Evolutionary conservation across 139 green algal genomes (phyloP).

Genomic region (Auxenochlorella pyrenoidosa): DNA sequence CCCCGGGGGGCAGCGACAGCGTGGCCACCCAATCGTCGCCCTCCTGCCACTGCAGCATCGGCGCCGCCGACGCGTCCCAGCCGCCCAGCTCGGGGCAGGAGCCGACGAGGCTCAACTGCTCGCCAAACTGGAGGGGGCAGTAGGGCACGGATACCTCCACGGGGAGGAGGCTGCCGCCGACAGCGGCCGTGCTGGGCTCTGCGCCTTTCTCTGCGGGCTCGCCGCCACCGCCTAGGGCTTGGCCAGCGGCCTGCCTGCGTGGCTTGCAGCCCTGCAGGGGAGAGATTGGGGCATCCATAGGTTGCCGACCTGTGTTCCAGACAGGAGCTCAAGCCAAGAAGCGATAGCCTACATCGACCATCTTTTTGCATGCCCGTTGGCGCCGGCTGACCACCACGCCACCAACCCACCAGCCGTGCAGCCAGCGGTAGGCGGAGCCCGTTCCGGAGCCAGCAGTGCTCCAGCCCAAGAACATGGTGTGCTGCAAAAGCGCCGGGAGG

Average conservation of each 20-base stretch:
- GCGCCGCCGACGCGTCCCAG: constrained; percentile 38
- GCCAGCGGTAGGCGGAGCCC: no score
- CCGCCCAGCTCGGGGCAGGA: constrained; percentile 38
- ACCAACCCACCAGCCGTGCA: no score
- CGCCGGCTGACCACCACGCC: no score
- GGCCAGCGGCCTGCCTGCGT: no score
- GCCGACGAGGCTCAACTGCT: constrained; percentile 47
- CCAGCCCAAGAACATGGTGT: no score
- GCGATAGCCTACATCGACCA: no score
- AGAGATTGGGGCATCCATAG: background rate
- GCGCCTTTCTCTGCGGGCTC: background rate
- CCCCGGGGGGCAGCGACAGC: constrained; percentile 44
- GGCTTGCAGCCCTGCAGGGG: background rate
- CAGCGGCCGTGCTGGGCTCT: background rate
- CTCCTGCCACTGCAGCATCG: constrained; percentile 54
- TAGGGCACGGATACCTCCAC: background rate
- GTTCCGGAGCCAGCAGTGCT: no score
- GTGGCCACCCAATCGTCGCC: constrained; percentile 59
- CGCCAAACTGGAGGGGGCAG: constrained; percentile 35
- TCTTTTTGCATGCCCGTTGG: no score
- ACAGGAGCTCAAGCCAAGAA: no score
- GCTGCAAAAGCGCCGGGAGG: no score
- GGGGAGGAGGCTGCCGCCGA: background rate
- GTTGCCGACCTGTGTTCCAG: background rate
- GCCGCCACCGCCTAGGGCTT: background rate